Conservation (phyloP, 129 eudicot species). For the Cynara cardunculus region DNA sequence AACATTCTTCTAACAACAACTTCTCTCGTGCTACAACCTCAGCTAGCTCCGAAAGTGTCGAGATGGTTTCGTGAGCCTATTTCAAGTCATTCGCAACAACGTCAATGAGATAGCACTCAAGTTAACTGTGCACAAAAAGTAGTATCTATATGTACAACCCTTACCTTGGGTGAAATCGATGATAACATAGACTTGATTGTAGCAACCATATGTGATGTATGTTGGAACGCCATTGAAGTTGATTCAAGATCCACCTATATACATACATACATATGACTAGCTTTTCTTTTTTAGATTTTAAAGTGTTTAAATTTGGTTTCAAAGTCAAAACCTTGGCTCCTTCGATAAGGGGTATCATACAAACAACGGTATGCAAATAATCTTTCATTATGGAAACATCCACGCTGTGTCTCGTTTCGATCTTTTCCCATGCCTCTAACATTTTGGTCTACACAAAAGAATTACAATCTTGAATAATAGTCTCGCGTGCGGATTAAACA, state of each 20-base stretch:
- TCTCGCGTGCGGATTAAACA: neutral
- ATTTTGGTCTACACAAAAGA: constrained; percentile 35
- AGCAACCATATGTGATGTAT: constrained; percentile 54
- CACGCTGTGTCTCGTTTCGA: constrained; percentile 55
- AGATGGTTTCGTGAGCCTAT: constrained; percentile 42
- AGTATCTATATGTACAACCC: neutral
- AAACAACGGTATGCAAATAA: constrained; percentile 57
- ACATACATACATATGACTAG: neutral
- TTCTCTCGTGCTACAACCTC: constrained; percentile 60
- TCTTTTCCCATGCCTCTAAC: constrained; percentile 59
- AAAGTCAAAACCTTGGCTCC: constrained; percentile 58
- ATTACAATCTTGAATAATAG: neutral
- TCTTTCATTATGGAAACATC: constrained; percentile 50
- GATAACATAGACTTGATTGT: constrained; percentile 39
- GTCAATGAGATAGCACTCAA: neutral
- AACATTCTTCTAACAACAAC: constrained; percentile 62
- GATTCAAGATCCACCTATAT: constrained; percentile 53
- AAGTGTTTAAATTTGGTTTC: neutral
- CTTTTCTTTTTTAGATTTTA: neutral
- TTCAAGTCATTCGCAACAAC: neutral
- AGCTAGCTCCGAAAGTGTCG: constrained; percentile 52
- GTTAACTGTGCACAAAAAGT: neutral
- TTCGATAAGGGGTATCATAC: constrained; percentile 61
- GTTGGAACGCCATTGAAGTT: constrained; percentile 35
- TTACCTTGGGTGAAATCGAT: constrained; percentile 45